These are phyloP conservation scores for Magnusiomyces magnusii DNA, from an alignment of 1,139 yeast genomes.

Conservation along the genomic window DNA sequence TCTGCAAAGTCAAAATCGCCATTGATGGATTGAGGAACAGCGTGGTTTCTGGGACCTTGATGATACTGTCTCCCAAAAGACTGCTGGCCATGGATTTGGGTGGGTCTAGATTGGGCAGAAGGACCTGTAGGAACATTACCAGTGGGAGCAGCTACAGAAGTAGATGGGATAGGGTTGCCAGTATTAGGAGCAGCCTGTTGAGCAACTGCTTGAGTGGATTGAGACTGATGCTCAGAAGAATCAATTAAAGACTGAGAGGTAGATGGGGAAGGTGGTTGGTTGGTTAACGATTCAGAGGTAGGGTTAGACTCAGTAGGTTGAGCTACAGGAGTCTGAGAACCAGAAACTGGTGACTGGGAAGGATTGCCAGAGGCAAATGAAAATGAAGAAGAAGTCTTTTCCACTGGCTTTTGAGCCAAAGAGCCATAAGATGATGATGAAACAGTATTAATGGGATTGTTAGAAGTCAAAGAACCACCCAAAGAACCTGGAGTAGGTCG, in stretches of 20 bases:
- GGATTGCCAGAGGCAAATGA: too few species aligned
- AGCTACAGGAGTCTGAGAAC: constrained; percentile 31
- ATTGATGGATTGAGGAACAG: background rate
- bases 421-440: background rate
- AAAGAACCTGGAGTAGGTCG: constrained; percentile 4
- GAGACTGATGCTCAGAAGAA: constrained; percentile 19
- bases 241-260: background rate
- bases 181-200: background rate
- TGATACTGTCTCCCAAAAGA: background rate
- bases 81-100: background rate
- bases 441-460: constrained; percentile 3
- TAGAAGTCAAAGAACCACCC: background rate
- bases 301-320: constrained; percentile 35
- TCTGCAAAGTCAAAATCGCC: constrained; percentile 59
- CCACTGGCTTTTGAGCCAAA: background rate
- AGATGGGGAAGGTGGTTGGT: background rate
- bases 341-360: constrained; percentile 15
- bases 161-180: background rate
- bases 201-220: constrained; percentile 17
- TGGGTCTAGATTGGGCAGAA: background rate
- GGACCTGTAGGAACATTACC: background rate
- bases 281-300: too few species aligned
- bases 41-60: background rate
- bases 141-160: background rate
- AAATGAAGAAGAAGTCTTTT: background rate